A percentile compares a stretch with the other conserved stretches of the same genome.
Evolutionary conservation across 805 yeast species (phyloP).

Genomic region (Lipomyces lipofer): DNA sequence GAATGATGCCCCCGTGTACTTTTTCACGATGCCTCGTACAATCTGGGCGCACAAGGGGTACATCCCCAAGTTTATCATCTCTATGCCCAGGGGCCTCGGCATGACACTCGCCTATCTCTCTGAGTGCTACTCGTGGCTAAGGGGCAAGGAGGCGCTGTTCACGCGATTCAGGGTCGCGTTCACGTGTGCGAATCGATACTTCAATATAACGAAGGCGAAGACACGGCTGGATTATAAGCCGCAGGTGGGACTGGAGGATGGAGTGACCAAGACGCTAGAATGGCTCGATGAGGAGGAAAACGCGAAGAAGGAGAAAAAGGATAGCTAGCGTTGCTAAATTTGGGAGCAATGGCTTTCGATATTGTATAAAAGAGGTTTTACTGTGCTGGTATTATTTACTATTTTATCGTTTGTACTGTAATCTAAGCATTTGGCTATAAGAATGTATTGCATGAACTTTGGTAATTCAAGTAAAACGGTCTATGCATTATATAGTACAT

Average conservation of each 20-base stretch:
- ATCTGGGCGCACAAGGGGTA: conserved; percentile 97
- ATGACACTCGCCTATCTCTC: conserved; percentile 77
- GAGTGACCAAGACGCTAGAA: conserved; percentile 73
- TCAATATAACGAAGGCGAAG: conserved; percentile 87
- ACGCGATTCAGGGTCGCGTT: conserved; percentile 93
- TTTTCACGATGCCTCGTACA: conserved; percentile 95
- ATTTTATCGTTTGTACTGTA: no score
- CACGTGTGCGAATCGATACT: conserved; percentile 91
- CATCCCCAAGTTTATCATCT: conserved; percentile 67
- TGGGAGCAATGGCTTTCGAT: no score
- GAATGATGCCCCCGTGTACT: conserved; percentile 91
- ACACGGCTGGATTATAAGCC: conserved; percentile 76
- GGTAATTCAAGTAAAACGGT: no score
- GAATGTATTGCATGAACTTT: no score
- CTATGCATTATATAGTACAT: no score
- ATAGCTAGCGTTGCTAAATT: no score
- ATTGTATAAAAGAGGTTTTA: no score
- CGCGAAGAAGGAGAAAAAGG: conserved; percentile 16
- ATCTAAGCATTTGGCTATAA: no score
- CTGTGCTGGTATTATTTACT: no score
- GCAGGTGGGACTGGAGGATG: conserved; percentile 71
- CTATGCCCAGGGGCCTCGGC: conserved; percentile 72
- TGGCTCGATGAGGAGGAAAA: conserved; percentile 75
- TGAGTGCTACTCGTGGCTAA: conserved; percentile 65
- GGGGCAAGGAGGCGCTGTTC: conserved; percentile 86